Conservation (phyloP, 371 early-diverging fungal genomes). For the Apophysomyces sp. region DNA sequence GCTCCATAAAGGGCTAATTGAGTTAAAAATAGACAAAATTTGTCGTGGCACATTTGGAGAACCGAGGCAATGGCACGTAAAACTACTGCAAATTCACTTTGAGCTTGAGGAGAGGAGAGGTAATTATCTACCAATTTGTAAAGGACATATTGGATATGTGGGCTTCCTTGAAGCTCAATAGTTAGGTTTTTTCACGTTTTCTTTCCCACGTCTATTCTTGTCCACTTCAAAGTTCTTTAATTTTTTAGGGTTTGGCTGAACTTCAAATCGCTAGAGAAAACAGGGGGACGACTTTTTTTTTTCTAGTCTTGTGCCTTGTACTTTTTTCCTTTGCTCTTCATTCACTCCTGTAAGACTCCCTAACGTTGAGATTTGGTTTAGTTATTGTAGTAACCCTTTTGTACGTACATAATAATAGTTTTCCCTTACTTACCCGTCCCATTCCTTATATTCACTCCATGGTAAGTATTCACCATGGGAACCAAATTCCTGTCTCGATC, state of each 20-base stretch:
- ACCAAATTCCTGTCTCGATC: not conserved
- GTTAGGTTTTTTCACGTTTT: not conserved
- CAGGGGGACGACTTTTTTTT: not conserved
- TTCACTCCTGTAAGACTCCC: slow-evolving; percentile 3
- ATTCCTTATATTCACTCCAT: not conserved
- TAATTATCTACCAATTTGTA: not conserved
- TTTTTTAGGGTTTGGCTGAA: not conserved
- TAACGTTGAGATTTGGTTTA: not conserved
- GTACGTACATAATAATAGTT: not conserved
- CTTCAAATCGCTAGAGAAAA: not conserved
- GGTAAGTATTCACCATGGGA: not conserved
- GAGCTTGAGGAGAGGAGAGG: not conserved
- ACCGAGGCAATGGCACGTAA: not conserved
- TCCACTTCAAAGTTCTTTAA: not conserved
- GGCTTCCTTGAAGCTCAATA: not conserved
- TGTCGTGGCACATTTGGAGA: not conserved
- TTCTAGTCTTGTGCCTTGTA: too few relatives aligned
- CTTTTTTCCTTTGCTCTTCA: not conserved
- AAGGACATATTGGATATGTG: not conserved
- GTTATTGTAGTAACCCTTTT: not conserved
- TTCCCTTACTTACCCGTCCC: not conserved
- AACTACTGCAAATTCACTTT: not conserved
- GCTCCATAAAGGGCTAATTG: not conserved
- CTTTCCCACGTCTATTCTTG: not conserved
- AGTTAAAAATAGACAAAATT: not conserved